Evolutionary conservation across 225 moss, liverwort and hornwort species (phyloP).

Genomic region (Marchantia paleacea): DNA sequence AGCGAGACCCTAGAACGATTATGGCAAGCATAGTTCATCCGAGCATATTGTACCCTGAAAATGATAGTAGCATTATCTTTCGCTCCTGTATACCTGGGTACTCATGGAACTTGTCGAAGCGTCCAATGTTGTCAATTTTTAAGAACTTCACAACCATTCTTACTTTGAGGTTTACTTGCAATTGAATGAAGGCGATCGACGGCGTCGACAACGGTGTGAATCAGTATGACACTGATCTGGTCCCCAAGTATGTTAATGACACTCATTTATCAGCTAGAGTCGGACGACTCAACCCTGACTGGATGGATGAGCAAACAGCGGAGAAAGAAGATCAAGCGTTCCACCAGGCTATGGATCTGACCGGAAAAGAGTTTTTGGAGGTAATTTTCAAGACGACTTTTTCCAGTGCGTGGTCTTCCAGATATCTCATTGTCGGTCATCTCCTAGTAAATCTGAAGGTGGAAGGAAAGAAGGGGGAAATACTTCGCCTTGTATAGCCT

Average conservation of each 20-base stretch:
- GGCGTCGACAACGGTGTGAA: constrained; percentile 92
- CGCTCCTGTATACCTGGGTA: too few species aligned
- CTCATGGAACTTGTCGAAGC: too few species aligned
- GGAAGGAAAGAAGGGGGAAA: neutral
- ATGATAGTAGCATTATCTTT: too few species aligned
- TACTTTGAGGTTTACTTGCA: neutral
- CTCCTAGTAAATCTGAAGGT: neutral
- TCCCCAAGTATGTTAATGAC: constrained; percentile 71
- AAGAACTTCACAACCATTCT: too few species aligned
- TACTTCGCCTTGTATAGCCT: neutral
- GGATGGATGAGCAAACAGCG: constrained; percentile 88
- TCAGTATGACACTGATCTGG: constrained; percentile 65
- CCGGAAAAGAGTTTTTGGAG: constrained; percentile 86
- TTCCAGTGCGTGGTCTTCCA: neutral
- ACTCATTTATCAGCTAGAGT: constrained; percentile 86
- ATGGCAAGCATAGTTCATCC: too few species aligned
- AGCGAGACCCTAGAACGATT: too few species aligned
- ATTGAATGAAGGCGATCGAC: constrained; percentile 79
- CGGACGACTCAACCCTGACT: constrained; percentile 77
- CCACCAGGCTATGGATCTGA: constrained; percentile 65
- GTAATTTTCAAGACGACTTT: constrained; percentile 24
- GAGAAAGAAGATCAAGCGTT: constrained; percentile 86
- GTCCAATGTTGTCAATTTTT: too few species aligned
- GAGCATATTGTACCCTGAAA: too few species aligned
- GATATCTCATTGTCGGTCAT: neutral